Percentiles rank a stretch among this genome's conserved stretches.
These are phyloP conservation scores for Cyanidium caldarium DNA, from an alignment of 23 red algal genomes.

Conservation along the genomic window DNA sequence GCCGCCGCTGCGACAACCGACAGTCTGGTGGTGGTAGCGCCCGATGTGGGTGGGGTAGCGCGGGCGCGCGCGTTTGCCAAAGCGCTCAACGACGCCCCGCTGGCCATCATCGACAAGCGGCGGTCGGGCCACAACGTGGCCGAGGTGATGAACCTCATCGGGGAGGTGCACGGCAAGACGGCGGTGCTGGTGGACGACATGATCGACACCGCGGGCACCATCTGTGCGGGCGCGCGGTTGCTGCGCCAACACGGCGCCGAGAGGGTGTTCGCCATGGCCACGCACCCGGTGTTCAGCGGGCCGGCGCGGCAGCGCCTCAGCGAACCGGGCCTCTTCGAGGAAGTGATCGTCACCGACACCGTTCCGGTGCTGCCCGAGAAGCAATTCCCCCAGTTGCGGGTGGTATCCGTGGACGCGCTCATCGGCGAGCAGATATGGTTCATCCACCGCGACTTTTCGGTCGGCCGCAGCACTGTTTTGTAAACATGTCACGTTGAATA, in stretches of 20 bases:
- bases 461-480: background rate
- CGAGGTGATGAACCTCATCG: conserved; percentile 36
- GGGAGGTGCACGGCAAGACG: conserved; percentile 22
- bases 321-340: conserved; percentile 24
- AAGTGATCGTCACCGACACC: conserved; percentile 36
- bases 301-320: conserved; percentile 24
- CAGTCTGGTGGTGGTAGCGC: conserved; percentile 18
- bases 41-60: conserved; percentile 33
- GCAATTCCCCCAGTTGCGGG: conserved; percentile 26
- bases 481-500: background rate
- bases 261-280: conserved; percentile 25
- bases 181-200: conserved; percentile 37
- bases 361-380: conserved; percentile 20
- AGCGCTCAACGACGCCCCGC: conserved; percentile 18
- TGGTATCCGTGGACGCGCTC: conserved; percentile 8
- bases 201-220: conserved; percentile 42
- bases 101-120: conserved; percentile 39
- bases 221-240: conserved; percentile 13
- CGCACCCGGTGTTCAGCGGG: conserved; percentile 29
- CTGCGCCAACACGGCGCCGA: conserved; percentile 18
- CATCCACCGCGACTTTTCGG: conserved; percentile 20
- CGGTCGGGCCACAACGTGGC: conserved; percentile 28
- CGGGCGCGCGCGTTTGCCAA: conserved; percentile 33
- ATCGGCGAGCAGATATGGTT: conserved; percentile 31
- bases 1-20: background rate